Percentiles rank a stretch among this genome's conserved stretches.
Evolutionary conservation across 2,329 filamentous ascomycete species (phyloP).

Genomic region (Trichoderma brevicompactum): DNA sequence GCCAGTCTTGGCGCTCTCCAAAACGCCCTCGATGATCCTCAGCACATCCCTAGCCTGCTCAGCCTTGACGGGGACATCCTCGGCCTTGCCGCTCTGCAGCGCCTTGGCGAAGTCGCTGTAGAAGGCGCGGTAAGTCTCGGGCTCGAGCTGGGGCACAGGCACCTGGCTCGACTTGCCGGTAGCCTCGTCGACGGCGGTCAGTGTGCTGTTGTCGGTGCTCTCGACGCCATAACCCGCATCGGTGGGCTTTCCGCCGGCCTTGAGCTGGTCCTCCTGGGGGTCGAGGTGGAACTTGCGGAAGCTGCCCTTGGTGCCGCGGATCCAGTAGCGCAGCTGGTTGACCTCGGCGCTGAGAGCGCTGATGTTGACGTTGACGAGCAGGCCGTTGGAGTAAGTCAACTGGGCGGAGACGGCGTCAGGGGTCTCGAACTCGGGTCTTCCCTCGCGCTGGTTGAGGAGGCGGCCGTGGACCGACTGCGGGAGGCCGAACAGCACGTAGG

Average conservation of each 20-base stretch:
- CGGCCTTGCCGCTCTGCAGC: slow-evolving; percentile 52
- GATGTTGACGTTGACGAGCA: slow-evolving; percentile 71
- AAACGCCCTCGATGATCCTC: slow-evolving; percentile 56
- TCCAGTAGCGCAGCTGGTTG: slow-evolving; percentile 75
- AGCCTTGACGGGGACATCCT: slow-evolving; percentile 57
- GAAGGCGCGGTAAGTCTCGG: slow-evolving; percentile 69
- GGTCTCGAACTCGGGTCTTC: slow-evolving; percentile 50
- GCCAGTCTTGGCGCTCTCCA: slow-evolving; percentile 55
- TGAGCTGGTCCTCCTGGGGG: slow-evolving; percentile 75
- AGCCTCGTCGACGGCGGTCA: slow-evolving; percentile 57
- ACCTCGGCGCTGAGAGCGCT: slow-evolving; percentile 70
- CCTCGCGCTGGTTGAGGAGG: slow-evolving; percentile 67
- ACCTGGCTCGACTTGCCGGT: slow-evolving; percentile 56
- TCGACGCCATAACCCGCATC: slow-evolving; percentile 70
- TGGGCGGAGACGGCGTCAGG: slow-evolving; percentile 66
- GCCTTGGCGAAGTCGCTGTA: slow-evolving; percentile 61
- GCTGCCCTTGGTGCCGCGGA: slow-evolving; percentile 73
- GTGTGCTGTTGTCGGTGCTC: slow-evolving; percentile 59
- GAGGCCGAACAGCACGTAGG: slow-evolving; percentile 69
- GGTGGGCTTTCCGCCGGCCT: slow-evolving; percentile 63
- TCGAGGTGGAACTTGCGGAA: slow-evolving; percentile 76
- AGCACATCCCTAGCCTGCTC: slow-evolving; percentile 59
- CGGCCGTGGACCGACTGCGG: slow-evolving; percentile 70
- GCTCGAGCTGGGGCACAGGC: slow-evolving; percentile 61
- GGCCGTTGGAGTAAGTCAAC: slow-evolving; percentile 65